A percentile compares a stretch with the other conserved stretches of the same genome.
Evolutionary conservation across 1,284 basidiomycete genomes (phyloP).

Genomic region (Fomitopsis betulina): DNA sequence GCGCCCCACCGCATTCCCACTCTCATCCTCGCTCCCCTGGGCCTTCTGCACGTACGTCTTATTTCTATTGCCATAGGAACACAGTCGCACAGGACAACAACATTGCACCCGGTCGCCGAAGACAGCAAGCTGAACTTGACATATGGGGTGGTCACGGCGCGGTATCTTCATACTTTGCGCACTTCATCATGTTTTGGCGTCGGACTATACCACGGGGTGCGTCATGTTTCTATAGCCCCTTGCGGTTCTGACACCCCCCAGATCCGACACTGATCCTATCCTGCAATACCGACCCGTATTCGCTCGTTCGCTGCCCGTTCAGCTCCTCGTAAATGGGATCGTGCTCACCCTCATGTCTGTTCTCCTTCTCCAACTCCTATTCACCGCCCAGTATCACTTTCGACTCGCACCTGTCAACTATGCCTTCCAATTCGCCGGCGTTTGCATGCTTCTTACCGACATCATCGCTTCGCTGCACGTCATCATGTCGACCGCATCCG

Average conservation of each 20-base stretch:
- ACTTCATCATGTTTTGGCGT: background rate
- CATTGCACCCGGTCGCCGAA: background rate
- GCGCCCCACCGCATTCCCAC: no score
- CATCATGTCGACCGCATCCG: constrained; percentile 57
- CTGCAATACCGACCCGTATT: constrained; percentile 73
- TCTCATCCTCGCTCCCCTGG: no score
- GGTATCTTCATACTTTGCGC: background rate
- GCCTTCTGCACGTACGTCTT: no score
- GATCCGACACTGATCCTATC: constrained; percentile 59
- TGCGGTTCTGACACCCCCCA: constrained; percentile 8
- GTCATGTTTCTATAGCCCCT: background rate
- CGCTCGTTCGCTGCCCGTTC: constrained; percentile 85
- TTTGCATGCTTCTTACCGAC: constrained; percentile 74
- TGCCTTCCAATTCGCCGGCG: constrained; percentile 81
- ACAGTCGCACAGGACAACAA: no score
- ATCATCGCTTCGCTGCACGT: constrained; percentile 76
- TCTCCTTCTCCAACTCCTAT: constrained; percentile 89
- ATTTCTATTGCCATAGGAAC: no score
- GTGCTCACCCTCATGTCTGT: constrained; percentile 84
- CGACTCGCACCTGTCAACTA: constrained; percentile 92
- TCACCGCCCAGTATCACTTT: constrained; percentile 96
- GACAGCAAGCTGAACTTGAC: background rate
- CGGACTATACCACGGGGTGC: constrained; percentile 10
- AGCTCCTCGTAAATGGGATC: constrained; percentile 85
- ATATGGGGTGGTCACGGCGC: background rate